A percentile compares a stretch with the other conserved stretches of the same genome.
Evolutionary conservation across 345 rosid genomes (phyloP).

Genomic region (Gossypium herbaceum): DNA sequence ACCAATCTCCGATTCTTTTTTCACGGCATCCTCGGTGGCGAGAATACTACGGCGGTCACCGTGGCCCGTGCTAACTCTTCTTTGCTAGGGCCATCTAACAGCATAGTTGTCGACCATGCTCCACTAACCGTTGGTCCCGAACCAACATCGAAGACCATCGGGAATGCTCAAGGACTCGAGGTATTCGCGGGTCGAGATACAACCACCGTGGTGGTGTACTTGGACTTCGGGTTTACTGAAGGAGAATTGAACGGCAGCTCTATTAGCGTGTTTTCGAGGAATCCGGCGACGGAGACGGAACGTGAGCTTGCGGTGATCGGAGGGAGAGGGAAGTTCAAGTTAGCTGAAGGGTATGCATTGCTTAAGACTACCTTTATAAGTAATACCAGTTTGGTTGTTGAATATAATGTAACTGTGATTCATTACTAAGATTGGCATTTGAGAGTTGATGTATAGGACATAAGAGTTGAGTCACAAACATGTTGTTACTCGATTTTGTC

Average conservation of each 20-base stretch:
- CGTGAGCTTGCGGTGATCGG: slow-evolving; percentile 33
- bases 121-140: slow-evolving; percentile 28
- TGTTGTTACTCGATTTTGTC: no score
- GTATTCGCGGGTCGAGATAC: slow-evolving; percentile 10
- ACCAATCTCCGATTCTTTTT: slow-evolving; percentile 23
- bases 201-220: slow-evolving; percentile 6
- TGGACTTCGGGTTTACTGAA: slow-evolving; percentile 25
- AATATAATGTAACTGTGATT: background rate
- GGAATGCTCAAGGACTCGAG: slow-evolving; percentile 28
- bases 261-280: slow-evolving; percentile 25
- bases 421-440: background rate
- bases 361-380: slow-evolving; percentile 10
- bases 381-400: background rate
- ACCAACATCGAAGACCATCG: slow-evolving; percentile 19
- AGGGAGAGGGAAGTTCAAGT: slow-evolving; percentile 23
- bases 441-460: background rate
- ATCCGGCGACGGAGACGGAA: slow-evolving; percentile 8
- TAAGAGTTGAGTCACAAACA: no score
- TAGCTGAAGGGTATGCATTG: slow-evolving; percentile 21
- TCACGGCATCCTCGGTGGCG: background rate
- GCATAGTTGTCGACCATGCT: slow-evolving; percentile 22
- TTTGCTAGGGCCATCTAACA: background rate
- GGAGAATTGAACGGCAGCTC: slow-evolving; percentile 31
- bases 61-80: slow-evolving; percentile 9
- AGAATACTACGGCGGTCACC: background rate